These are phyloP conservation scores for Tuber magnatum DNA, from an alignment of 495 filamentous ascomycete genomes.

Conservation along the genomic window DNA sequence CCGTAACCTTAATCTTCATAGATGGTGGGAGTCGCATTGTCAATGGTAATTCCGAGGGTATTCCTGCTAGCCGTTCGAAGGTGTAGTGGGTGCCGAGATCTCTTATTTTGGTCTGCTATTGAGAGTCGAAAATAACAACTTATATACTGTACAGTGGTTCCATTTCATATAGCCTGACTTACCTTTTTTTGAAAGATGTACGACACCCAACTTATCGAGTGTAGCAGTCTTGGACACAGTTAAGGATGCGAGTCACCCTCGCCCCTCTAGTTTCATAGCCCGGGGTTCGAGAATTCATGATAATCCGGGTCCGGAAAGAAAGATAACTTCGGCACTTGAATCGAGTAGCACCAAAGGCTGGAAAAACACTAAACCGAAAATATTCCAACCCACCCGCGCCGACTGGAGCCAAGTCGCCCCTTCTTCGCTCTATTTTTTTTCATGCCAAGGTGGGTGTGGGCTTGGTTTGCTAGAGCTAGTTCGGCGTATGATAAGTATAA, in stretches of 20 bases:
- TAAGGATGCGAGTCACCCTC: not conserved
- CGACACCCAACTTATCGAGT: not conserved
- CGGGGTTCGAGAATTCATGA: not conserved
- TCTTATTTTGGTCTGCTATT: not conserved
- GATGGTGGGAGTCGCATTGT: not conserved
- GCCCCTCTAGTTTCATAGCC: not conserved
- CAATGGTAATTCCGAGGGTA: not conserved
- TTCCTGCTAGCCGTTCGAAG: not conserved
- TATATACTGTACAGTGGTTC: not conserved
- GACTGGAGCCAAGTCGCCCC: not conserved
- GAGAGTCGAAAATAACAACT: not conserved
- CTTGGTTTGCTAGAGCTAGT: not conserved
- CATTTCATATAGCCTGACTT: not conserved
- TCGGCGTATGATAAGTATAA: not conserved
- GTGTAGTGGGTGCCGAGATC: not conserved
- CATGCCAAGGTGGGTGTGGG: not conserved
- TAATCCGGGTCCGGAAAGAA: not conserved
- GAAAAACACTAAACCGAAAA: not conserved
- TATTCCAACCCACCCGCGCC: not conserved
- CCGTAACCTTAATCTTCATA: not conserved
- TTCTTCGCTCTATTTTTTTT: not conserved
- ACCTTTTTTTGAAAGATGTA: not conserved
- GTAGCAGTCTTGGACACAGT: not conserved
- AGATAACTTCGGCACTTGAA: not conserved
- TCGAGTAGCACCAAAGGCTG: not conserved